Base-by-base conservation (phyloP, 139 green algal species). In the Chlorella sorokiniana region DNA sequence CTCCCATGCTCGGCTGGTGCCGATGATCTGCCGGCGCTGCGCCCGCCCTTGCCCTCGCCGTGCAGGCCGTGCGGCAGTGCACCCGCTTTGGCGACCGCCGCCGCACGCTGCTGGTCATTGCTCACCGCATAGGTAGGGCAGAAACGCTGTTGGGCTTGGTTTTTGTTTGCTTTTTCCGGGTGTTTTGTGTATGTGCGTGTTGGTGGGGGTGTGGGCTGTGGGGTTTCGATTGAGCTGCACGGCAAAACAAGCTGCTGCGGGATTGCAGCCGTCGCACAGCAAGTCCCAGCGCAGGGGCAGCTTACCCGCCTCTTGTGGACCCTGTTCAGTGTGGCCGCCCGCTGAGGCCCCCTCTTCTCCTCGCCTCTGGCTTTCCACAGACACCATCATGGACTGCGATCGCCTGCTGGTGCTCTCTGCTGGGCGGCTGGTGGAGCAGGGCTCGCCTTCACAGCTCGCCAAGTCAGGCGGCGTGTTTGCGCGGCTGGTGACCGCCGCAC, bases 341-440 rank as follows among this genome's bases (percentile, higher is more conserved):
- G 35, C 41, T 62, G n/a, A n/a, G n/a, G n/a, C n/a, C n/a, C 64
- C 37, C 10, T 33, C 35, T 11, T 1, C 18, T 8, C 64, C 35
- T n/a, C 61, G 27, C 22, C 4, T 29, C 2, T 29, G n/a, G 38
- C 11, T 2, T 5, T 25, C 4, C 31, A 38, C 71, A 78, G 91
- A 97, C 85, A 98, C 94, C 1, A 95, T 98, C 62, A 88, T 97
- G 85, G 93, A 96, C 86, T 93, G 85, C 68, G 95, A 98, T 82
- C 79, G 86, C 23, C 75, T 98, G 70, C 87, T 98, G 44, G 91
- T 97, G 42, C 84, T 98, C 68, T 81, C 82, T 4, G 78, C 83
- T 8, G 94, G 94, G 10, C 16, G 85, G 16, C 65, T 97, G 64
- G 87, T 94, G 69, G 94, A 98, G 82, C 65, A 88, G 9, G 94